Percentiles rank a stretch among this genome's conserved stretches.
These are phyloP conservation scores for Histomonas meleagridis DNA, from an alignment of 208 protist species.

Conservation along the genomic window DNA sequence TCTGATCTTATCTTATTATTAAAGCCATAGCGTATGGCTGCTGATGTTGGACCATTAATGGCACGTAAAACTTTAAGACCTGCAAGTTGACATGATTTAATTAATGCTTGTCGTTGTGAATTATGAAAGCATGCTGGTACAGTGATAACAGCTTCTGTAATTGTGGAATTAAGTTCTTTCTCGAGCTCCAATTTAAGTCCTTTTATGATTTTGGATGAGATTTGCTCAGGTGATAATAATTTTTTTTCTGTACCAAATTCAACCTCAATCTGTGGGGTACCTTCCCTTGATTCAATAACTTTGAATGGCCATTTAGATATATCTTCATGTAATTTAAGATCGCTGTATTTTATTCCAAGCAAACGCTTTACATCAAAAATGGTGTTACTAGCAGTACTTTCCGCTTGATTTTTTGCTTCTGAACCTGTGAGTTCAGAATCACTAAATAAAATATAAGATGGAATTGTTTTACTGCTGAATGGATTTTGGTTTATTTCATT, in stretches of 20 bases:
- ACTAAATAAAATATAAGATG: conserved; percentile 73
- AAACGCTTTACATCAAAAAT: conserved; percentile 77
- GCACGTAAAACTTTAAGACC: conserved; percentile 90
- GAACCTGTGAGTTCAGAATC: conserved; percentile 68
- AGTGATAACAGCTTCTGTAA: conserved; percentile 81
- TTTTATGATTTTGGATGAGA: conserved; percentile 81
- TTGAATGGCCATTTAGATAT: conserved; percentile 89
- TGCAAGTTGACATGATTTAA: conserved; percentile 83
- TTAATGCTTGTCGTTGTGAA: conserved; percentile 82
- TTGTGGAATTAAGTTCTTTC: conserved; percentile 67
- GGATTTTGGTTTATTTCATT: conserved; percentile 68
- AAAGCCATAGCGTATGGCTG: conserved; percentile 85
- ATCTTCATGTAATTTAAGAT: conserved; percentile 72
- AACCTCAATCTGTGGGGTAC: too few species aligned
- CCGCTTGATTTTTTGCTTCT: conserved; percentile 72
- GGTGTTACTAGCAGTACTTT: conserved; percentile 71
- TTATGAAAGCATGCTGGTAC: conserved; percentile 97
- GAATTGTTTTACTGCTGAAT: conserved; percentile 65
- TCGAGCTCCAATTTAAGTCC: conserved; percentile 86
- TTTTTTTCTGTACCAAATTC: neutral
- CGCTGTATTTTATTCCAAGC: conserved; percentile 71
- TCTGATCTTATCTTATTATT: conserved; percentile 53
- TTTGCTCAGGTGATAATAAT: conserved; percentile 77
- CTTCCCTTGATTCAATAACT: too few species aligned
- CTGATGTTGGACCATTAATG: conserved; percentile 91